Evolutionary conservation across 2,329 filamentous ascomycete genomes (phyloP), one percentile per base, ranked within the genome.

Genomic region (Cladophialophora bantiana): DNA sequence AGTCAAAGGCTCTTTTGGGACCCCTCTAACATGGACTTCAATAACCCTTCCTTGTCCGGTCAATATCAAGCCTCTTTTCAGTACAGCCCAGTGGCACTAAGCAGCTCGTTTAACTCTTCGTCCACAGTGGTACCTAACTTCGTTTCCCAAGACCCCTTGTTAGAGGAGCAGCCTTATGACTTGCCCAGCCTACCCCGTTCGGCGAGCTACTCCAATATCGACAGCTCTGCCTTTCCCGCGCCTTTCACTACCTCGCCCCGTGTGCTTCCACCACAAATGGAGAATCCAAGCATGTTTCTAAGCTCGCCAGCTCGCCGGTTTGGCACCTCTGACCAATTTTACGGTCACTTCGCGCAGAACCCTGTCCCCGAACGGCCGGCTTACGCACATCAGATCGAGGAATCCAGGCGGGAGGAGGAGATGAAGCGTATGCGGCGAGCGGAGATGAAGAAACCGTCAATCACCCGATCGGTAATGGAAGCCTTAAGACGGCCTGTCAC

Each of bases 1-100:
- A 85, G 88, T 60, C 79, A 84, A 45, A 79, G 81, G 59, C 74
- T 85, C 20, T 82, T 85, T 64, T 83, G 82, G 80, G 82, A 84
- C 54, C 75, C 80, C 61, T 60, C 71, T 9, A 67, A 58, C 36
- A 59, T 64, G 26, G 62, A 62, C 40, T 66, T 64, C 31, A 58
- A 73, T 20, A 59, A 68, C 13, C 58, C 68, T 12, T 62, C 42
- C 7, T 26, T 65, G 18, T 60, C 65, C 62, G 69, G 69, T 31
- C 68, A 69, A 48, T 73, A 72, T 48, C 67, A 69, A 42, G 71
- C 70, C 20, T 68, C 67, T 31, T 67, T 69, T 48, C 68, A 68
- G 13, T 64, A 66, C 42, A 70, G 65, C 20, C 70, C 67, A 7
- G 58, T 63, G 15, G 67, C 61, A 18, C 62, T 72, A 20, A 68